These are phyloP conservation scores for Rickenella mellea DNA, from an alignment of 768 basidiomycete genomes.

Conservation along the genomic window DNA sequence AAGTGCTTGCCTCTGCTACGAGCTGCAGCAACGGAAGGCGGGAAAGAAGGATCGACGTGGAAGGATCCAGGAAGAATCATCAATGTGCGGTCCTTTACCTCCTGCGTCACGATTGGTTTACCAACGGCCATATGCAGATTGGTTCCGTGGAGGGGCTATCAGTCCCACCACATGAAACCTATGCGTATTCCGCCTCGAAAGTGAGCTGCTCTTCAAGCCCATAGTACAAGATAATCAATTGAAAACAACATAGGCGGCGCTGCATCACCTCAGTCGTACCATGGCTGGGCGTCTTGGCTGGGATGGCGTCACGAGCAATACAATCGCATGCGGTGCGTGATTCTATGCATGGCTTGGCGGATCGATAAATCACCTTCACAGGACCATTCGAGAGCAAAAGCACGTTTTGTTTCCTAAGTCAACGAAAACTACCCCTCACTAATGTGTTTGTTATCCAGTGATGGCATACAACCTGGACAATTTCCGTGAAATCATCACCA, in stretches of 20 bases:
- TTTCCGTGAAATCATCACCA: constrained; percentile 32
- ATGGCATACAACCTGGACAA: constrained; percentile 42
- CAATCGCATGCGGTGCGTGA: constrained; percentile 47
- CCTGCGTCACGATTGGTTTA: background rate
- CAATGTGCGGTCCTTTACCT: constrained; percentile 30
- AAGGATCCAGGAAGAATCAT: constrained; percentile 48
- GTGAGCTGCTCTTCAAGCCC: constrained; percentile 4
- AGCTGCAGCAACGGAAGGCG: constrained; percentile 31
- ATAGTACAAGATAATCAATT: background rate
- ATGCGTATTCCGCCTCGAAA: constrained; percentile 59
- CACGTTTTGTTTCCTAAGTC: constrained; percentile 9
- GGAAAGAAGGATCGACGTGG: constrained; percentile 24
- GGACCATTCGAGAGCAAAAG: constrained; percentile 35
- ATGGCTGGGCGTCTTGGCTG: constrained; percentile 46
- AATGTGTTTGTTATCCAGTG: constrained; percentile 26
- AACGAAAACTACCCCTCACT: too few species aligned
- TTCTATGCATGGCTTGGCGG: background rate
- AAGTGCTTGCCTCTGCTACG: constrained; percentile 48
- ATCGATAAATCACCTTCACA: background rate
- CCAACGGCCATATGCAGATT: constrained; percentile 29
- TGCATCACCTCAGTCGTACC: constrained; percentile 50
- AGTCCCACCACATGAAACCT: constrained; percentile 50
- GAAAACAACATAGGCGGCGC: constrained; percentile 26
- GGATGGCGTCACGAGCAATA: constrained; percentile 52
- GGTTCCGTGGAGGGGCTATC: constrained; percentile 50